Base-by-base conservation (phyloP, 345 rosid genomes). In the Odontarrhena argentea region DNA sequence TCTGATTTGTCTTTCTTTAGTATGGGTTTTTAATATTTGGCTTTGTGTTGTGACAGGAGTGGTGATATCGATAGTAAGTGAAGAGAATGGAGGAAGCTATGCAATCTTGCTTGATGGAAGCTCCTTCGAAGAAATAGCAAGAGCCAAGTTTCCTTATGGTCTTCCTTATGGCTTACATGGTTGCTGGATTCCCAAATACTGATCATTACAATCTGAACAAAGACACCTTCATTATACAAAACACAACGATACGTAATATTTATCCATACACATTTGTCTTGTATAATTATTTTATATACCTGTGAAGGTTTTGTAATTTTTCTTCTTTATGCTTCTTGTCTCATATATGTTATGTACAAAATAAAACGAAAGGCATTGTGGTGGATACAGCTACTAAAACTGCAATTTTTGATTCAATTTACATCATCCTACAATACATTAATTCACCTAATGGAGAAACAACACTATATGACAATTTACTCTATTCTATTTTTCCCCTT, bases 81-180 rank as follows among this genome's bases (percentile, higher is more conserved):
- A 83, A 78, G 78, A 78, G 74, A 82, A 80, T 79, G 98, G 98
- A 77, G 89, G 78, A 13, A 94, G 96, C 52, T 93, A 74, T 71
- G 97, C 97, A 15, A 49, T 93, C 12, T 15, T 93, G 65, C 73
- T 93, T 18, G 96, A 93, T 45, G 98, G 96, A 63, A 75, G 80
- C 45, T 82, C 91, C 25, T 93, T 93, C 52, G 81, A 88, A 79
- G 98, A 90, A 78, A 85, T 90, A 71, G 97, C 97, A 32, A 85
- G 94, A 79, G 98, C 97, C 54, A 88, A 79, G 77, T 87, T 93
- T 73, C 97, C 98, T 44, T 87, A 90, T 30, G 96, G 96, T 43
- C 87, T 93, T 51, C 98, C 98, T 8, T 93, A 90, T 54, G 98
- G 98, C 3, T 74, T 93, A 24, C 98, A 93, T 79, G 98, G 98